Evolutionary conservation across 345 rosid species (phyloP).

Genomic region (Moricandia arvensis): DNA sequence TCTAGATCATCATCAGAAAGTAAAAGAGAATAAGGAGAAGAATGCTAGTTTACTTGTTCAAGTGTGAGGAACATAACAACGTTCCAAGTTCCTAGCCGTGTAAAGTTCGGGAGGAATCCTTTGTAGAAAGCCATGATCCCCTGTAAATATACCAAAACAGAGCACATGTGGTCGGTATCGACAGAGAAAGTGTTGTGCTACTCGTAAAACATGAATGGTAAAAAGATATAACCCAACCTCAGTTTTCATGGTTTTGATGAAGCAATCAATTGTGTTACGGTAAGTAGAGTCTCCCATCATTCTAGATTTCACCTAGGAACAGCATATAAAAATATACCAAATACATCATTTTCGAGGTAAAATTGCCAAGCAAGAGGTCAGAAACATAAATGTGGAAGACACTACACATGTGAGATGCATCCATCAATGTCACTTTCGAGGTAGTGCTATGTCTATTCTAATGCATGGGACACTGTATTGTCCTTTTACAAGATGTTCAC

Average conservation of each 20-base stretch:
- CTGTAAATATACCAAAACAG: slow-evolving; percentile 42
- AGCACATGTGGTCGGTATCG: slow-evolving; percentile 7
- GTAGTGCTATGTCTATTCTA: slow-evolving; percentile 26
- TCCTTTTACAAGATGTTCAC: slow-evolving; percentile 12
- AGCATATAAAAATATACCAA: slow-evolving; percentile 23
- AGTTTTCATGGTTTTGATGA: slow-evolving; percentile 75
- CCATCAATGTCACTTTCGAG: slow-evolving; percentile 20
- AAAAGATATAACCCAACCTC: slow-evolving; percentile 51
- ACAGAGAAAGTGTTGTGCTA: not conserved
- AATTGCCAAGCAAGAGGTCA: slow-evolving; percentile 18
- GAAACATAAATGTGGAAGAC: slow-evolving; percentile 32
- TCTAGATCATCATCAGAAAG: not conserved
- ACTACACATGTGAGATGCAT: slow-evolving; percentile 34
- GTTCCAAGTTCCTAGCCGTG: slow-evolving; percentile 92
- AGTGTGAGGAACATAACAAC: slow-evolving; percentile 88
- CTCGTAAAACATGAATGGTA: not conserved
- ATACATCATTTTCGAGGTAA: slow-evolving; percentile 1
- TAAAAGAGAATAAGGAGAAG: slow-evolving; percentile 2
- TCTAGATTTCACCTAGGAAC: slow-evolving; percentile 88
- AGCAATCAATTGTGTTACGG: slow-evolving; percentile 87
- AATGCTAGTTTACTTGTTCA: slow-evolving; percentile 65
- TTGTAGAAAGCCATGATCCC: slow-evolving; percentile 86
- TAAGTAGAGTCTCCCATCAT: slow-evolving; percentile 98
- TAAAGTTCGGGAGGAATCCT: slow-evolving; percentile 91
- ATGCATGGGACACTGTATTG: slow-evolving; percentile 17